Conservation (phyloP, 495 filamentous ascomycete genomes). For the Bacidia rubella region DNA sequence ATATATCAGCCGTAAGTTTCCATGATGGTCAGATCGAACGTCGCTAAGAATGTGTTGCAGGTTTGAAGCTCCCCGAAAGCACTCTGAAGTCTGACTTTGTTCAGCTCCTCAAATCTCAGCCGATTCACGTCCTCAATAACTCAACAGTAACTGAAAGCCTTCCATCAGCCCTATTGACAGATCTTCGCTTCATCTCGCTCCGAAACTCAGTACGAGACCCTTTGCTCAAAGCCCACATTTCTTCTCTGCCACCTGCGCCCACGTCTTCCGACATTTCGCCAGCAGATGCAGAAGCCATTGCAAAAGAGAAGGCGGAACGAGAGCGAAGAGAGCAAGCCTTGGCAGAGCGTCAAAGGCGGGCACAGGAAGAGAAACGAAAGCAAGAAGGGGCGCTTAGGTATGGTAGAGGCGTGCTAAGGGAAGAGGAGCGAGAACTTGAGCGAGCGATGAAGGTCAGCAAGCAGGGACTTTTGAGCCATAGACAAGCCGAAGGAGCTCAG, state of each 20-base stretch:
- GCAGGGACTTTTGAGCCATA: slow-evolving; percentile 53
- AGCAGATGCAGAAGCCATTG: slow-evolving; percentile 46
- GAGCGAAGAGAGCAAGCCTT: slow-evolving; percentile 62
- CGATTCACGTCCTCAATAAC: slow-evolving; percentile 51
- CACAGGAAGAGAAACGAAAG: slow-evolving; percentile 60
- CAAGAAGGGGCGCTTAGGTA: slow-evolving; percentile 50
- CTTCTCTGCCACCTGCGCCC: slow-evolving; percentile 54
- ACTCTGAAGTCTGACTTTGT: slow-evolving; percentile 68
- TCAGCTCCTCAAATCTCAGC: slow-evolving; percentile 56
- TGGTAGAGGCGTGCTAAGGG: slow-evolving; percentile 52
- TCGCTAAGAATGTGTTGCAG: slow-evolving; percentile 10
- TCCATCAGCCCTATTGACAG: slow-evolving; percentile 53
- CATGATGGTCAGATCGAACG: background rate
- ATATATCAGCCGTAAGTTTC: slow-evolving; percentile 46
- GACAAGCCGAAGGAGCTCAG: slow-evolving; percentile 22
- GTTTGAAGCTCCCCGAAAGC: slow-evolving; percentile 58
- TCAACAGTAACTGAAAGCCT: slow-evolving; percentile 49
- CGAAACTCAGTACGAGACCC: slow-evolving; percentile 53
- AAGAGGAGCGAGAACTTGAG: slow-evolving; percentile 69
- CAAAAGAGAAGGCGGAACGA: slow-evolving; percentile 48
- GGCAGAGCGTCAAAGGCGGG: slow-evolving; percentile 55
- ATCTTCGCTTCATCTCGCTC: slow-evolving; percentile 73
- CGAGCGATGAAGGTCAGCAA: slow-evolving; percentile 65
- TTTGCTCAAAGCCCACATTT: slow-evolving; percentile 63
- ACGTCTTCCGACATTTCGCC: slow-evolving; percentile 33